A percentile compares a stretch with the other conserved stretches of the same genome.
Conservation (phyloP, 2,329 filamentous ascomycete species). For the Venturia carpophila region DNA sequence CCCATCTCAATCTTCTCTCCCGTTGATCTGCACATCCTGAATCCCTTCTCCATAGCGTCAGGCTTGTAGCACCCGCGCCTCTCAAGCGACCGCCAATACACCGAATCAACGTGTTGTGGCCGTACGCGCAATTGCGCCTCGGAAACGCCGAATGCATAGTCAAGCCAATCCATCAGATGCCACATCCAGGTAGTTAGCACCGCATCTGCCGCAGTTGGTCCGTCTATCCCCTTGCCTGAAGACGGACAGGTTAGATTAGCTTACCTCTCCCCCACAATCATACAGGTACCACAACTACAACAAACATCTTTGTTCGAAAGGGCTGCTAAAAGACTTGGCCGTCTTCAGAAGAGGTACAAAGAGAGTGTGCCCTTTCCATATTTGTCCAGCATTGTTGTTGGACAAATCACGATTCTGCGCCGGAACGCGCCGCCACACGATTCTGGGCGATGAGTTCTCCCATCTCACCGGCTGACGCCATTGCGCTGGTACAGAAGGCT, state of each 20-base stretch:
- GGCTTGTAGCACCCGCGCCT: not conserved
- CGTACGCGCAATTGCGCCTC: too few relatives aligned
- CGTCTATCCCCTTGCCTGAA: not conserved
- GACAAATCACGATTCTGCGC: not conserved
- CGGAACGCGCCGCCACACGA: not conserved
- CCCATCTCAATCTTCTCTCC: too few relatives aligned
- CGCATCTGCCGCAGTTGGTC: not conserved
- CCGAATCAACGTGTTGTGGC: not conserved
- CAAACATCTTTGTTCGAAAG: not conserved
- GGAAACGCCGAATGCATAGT: too few relatives aligned
- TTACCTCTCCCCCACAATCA: not conserved
- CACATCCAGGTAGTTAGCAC: not conserved
- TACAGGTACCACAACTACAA: not conserved
- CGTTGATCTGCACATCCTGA: too few relatives aligned
- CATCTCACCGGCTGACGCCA: constrained; percentile 15
- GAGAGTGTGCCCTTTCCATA: too few relatives aligned
- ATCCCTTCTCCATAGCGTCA: not conserved
- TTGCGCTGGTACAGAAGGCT: constrained; percentile 12
- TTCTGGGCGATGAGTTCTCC: not conserved
- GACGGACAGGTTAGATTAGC: not conserved
- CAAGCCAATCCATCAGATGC: too few relatives aligned
- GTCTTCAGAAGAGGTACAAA: too few relatives aligned
- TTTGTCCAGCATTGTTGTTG: too few relatives aligned
- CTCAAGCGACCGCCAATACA: not conserved
- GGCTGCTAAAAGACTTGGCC: too few relatives aligned